Percentiles rank a stretch among this genome's conserved stretches.
Conservation (phyloP, 768 basidiomycete species). For the Coprinellus micaceus region DNA sequence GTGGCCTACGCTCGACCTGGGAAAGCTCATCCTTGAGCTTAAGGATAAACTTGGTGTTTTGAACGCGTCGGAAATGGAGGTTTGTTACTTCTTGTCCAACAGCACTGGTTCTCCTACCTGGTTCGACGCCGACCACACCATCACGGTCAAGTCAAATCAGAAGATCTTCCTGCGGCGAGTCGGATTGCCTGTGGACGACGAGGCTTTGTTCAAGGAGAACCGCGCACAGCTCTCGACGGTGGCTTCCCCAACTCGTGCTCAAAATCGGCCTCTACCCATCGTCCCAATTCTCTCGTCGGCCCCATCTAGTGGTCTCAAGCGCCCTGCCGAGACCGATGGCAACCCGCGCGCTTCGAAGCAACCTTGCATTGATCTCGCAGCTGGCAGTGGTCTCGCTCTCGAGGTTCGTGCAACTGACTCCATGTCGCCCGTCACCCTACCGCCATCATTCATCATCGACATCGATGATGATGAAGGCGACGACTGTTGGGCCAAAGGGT, state of each 20-base stretch:
- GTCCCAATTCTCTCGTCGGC: neutral
- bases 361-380: neutral
- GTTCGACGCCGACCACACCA: neutral
- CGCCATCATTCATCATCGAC: neutral
- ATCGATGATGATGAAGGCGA: neutral
- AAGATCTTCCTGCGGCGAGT: neutral
- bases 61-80: neutral
- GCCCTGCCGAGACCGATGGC: neutral
- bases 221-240: neutral
- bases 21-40: neutral
- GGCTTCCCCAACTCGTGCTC: neutral
- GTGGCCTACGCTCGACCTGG: neutral
- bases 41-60: neutral
- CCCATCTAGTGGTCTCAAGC: neutral
- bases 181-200: neutral
- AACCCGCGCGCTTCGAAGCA: neutral
- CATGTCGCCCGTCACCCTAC: neutral
- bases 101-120: neutral
- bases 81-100: neutral
- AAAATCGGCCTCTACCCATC: neutral
- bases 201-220: neutral
- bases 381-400: neutral
- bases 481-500: neutral
- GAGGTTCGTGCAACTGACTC: neutral
- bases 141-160: neutral